phyloP scores from a whole-genome alignment of 1,284 basidiomycete genomes.

The Rhodotorula sp. region DNA sequence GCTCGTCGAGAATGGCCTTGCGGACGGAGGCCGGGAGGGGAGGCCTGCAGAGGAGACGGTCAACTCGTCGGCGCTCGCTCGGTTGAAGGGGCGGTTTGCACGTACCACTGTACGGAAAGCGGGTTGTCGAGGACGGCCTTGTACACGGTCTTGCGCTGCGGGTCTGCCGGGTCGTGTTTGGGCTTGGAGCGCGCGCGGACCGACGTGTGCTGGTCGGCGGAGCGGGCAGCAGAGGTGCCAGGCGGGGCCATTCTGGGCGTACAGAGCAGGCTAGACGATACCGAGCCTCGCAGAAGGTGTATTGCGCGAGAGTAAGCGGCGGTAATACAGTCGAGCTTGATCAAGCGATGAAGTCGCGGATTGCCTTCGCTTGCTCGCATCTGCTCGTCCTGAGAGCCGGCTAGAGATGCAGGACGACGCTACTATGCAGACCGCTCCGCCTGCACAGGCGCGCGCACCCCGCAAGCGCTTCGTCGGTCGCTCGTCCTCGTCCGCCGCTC shows the following conservation, averaged over 20 bases:
- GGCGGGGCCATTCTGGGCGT: background rate
- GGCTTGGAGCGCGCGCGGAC: constrained; percentile 21
- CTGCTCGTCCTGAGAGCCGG: background rate
- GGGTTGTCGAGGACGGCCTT: constrained; percentile 35
- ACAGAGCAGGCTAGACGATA: background rate
- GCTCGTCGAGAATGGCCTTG: constrained; percentile 25
- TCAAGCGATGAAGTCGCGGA: background rate
- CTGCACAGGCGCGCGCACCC: background rate
- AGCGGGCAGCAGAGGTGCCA: background rate
- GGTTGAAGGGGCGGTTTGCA: background rate
- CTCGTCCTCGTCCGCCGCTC: constrained; percentile 7
- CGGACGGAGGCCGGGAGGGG: constrained; percentile 24
- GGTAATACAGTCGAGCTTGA: no score
- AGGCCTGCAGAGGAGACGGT: constrained; percentile 19
- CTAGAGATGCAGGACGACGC: background rate
- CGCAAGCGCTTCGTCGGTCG: constrained; percentile 42
- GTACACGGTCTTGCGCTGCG: constrained; percentile 31
- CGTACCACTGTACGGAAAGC: constrained; percentile 24
- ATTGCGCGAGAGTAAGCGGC: background rate
- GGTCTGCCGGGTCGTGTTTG: constrained; percentile 2
- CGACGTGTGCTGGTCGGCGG: constrained; percentile 9
- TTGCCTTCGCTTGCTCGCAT: background rate
- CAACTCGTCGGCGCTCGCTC: background rate
- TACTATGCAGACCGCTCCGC: background rate
- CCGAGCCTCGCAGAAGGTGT: no score